phyloP scores from a whole-genome alignment of 257 asterid genomes.

The Leonotis leonurus region DNA sequence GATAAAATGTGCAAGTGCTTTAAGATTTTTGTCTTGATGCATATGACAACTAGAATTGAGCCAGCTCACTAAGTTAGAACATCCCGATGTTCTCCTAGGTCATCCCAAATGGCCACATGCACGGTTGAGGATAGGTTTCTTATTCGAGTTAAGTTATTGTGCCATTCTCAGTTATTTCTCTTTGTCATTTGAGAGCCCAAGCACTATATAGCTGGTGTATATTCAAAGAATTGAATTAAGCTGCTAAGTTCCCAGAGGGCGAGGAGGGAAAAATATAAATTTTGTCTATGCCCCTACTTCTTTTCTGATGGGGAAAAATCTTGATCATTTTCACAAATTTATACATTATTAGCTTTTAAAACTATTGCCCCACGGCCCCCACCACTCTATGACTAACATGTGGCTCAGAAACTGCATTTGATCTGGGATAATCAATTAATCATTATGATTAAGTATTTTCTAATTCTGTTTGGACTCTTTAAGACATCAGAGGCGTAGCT shows the following conservation, averaged over 20 bases:
- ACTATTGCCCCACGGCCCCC: no score
- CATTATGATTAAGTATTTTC: neutral
- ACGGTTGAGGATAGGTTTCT: neutral
- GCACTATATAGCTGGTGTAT: neutral
- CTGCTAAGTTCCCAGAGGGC: no score
- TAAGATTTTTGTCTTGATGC: neutral
- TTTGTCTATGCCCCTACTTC: no score
- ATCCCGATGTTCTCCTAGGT: neutral
- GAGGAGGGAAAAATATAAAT: no score
- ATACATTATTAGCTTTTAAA: no score
- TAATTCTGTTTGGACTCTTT: neutral
- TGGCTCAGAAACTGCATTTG: no score
- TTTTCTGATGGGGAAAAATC: no score
- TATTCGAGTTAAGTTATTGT: neutral
- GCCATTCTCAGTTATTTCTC: neutral
- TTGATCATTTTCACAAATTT: no score
- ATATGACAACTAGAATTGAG: neutral
- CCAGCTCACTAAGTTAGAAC: neutral
- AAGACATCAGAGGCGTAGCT: neutral
- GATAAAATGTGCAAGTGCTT: neutral
- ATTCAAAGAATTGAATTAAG: neutral
- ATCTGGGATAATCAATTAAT: neutral
- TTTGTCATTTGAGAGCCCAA: neutral
- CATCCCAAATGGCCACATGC: neutral
- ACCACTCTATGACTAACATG: no score